phyloP scores from a whole-genome alignment of 164 flowering plant species.

The Cinnamomum micranthum region DNA sequence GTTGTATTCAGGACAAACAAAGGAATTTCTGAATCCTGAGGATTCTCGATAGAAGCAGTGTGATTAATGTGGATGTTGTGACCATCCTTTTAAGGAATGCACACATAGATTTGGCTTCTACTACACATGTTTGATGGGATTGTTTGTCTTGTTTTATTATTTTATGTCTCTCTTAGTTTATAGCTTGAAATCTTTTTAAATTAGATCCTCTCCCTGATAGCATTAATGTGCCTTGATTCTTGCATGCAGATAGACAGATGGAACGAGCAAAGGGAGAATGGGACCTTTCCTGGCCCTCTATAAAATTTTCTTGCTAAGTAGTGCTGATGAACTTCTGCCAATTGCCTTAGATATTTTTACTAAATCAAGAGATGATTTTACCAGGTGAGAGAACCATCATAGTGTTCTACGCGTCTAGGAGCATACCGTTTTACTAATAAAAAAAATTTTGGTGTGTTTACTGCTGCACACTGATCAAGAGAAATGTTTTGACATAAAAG shows the following conservation, averaged over 20 bases:
- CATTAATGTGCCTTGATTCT: background rate
- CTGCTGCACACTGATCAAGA: no score
- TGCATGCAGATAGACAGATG: slow-evolving; percentile 24
- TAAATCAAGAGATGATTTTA: slow-evolving; percentile 9
- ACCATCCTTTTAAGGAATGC: no score
- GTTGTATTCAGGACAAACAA: no score
- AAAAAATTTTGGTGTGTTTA: background rate
- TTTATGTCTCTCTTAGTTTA: no score
- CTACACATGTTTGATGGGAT: no score
- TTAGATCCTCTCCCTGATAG: background rate
- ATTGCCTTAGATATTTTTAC: background rate
- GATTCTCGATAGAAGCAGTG: no score
- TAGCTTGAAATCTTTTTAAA: no score
- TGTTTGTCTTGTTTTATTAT: no score
- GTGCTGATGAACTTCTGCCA: background rate
- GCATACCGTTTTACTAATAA: background rate
- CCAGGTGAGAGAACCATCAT: background rate
- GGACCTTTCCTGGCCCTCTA: slow-evolving; percentile 29
- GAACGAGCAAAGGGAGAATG: slow-evolving; percentile 30
- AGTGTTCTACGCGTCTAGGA: background rate
- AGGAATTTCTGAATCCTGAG: no score
- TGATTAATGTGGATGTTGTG: no score
- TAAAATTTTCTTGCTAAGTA: background rate
- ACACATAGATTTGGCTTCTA: no score
- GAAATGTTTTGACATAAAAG: slow-evolving; percentile 2